Conservation (phyloP, 2,329 filamentous ascomycete genomes). For the Ceratocystis harringtonii region DNA sequence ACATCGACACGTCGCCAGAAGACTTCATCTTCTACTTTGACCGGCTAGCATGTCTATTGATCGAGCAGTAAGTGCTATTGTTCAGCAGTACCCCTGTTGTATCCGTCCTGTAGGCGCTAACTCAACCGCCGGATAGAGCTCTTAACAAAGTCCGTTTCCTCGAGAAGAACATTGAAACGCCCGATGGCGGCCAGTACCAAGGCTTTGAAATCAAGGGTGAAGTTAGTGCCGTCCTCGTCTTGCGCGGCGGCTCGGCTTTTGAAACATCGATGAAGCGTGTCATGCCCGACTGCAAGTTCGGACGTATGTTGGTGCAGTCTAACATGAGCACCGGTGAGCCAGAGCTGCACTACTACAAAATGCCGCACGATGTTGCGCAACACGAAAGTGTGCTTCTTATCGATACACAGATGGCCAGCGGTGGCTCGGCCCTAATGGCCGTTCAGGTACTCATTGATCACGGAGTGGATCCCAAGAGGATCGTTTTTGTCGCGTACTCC, state of each 20-base stretch:
- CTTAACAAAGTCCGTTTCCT: conserved; percentile 63
- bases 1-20: conserved; percentile 62
- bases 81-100: conserved; percentile 45
- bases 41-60: conserved; percentile 64
- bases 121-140: conserved; percentile 37
- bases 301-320: conserved; percentile 80
- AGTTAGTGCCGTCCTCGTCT: conserved; percentile 71
- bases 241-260: conserved; percentile 77
- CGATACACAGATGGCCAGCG: conserved; percentile 89
- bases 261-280: conserved; percentile 79
- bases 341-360: conserved; percentile 75
- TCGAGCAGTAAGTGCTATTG: conserved; percentile 54
- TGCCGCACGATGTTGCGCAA: conserved; percentile 56
- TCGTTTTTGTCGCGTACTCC: conserved; percentile 86
- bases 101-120: conserved; percentile 31
- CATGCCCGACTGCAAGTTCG: conserved; percentile 82
- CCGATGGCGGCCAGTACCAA: conserved; percentile 51
- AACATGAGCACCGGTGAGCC: conserved; percentile 75
- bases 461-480: conserved; percentile 67
- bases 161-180: conserved; percentile 50
- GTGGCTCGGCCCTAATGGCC: conserved; percentile 77
- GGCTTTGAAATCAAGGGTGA: conserved; percentile 58
- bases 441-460: conserved; percentile 93
- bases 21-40: conserved; percentile 99
- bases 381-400: conserved; percentile 75